Conservation (phyloP, 768 basidiomycete genomes). For the Neoboletus magnificus region DNA sequence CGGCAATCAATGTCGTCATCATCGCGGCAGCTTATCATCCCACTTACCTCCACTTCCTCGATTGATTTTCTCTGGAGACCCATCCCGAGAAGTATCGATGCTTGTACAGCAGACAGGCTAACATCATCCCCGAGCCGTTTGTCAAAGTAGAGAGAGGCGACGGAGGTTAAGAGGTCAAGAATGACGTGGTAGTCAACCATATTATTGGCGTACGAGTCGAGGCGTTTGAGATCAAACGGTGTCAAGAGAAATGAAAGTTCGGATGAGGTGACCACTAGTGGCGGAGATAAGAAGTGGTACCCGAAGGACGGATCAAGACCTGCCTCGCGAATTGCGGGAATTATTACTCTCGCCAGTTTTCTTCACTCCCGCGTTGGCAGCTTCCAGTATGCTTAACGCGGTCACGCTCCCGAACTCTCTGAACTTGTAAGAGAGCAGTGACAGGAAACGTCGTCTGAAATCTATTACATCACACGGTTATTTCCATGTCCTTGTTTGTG, state of each 20-base stretch:
- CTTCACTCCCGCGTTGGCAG: conserved; percentile 64
- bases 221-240: conserved; percentile 93
- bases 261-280: conserved; percentile 18
- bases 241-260: conserved; percentile 68
- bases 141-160: conserved; percentile 85
- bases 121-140: conserved; percentile 62
- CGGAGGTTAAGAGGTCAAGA: conserved; percentile 81
- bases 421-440: conserved; percentile 91
- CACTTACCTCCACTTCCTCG: conserved; percentile 80
- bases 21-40: not conserved
- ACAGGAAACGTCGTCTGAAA: conserved; percentile 87
- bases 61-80: conserved; percentile 87
- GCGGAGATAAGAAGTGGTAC: not conserved
- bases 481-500: not conserved
- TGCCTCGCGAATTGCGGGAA: conserved; percentile 14
- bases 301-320: conserved; percentile 32
- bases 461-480: conserved; percentile 46
- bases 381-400: conserved; percentile 85
- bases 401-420: conserved; percentile 88
- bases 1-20: conserved; percentile 1
- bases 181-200: conserved; percentile 96
- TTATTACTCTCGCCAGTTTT: conserved; percentile 36
- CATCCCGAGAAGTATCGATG: conserved; percentile 84
- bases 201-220: conserved; percentile 94
- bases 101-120: conserved; percentile 82